Base-by-base conservation (phyloP, 2,329 filamentous ascomycete species). In the Aureobasidium sp. region DNA sequence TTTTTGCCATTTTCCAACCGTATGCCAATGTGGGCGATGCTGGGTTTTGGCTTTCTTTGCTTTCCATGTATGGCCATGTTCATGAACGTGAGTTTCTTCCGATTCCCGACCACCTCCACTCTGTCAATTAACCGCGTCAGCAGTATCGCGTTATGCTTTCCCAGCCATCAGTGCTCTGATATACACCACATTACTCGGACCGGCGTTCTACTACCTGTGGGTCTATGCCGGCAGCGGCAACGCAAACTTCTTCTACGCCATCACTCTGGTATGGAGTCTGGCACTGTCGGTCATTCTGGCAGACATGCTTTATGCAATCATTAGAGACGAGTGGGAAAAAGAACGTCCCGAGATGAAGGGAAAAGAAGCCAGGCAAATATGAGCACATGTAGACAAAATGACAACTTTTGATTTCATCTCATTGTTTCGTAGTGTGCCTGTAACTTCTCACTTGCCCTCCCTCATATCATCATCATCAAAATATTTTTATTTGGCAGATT, bases 161-260 rank as follows among this genome's bases (percentile, higher is more conserved):
- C 80, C 97, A 57, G 84, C 88, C 10, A 79, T 86, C 1, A 84
- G 90, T 0, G 86, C 87, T 2, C 77, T 98, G 34, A 73, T 97
- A 8, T 98, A 98, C 68, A 85, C 89, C 21, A 86, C 85, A 2
- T 84, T 95, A 57, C 78, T 98, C 0, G 93, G 93, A 0, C 93
- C 93, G 1, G 90, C 90, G 0, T 98, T 98, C 67, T 95, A 97
- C 68, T 85, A 98, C 66, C 75, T 98, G 4, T 98, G 93, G 93
- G 91, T 98, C 55, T 98, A 97, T 65, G 93, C 93, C 2, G 93
- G 93, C 45, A 95, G 90, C 54, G 93, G 93, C 24, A 98, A 98
- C 64, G 93, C 93, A 55, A 98, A 98, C 68, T 98, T 98, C 73
- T 98, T 98, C 73, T 98, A 98, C 66, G 93, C 93, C 59, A 97